Base-by-base conservation (phyloP, 805 yeast species). In the Millerago galiae region DNA sequence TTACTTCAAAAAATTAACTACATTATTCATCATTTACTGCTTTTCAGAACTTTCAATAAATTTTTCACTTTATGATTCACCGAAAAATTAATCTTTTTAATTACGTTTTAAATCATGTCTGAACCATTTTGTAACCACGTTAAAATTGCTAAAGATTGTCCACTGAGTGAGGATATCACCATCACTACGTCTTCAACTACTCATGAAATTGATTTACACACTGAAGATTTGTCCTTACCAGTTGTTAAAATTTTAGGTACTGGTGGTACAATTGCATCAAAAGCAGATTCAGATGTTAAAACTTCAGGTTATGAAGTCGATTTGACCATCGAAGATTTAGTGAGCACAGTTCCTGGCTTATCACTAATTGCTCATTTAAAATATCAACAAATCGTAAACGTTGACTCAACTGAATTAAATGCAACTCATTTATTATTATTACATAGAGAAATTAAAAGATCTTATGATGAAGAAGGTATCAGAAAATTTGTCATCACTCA, bases 401-500 rank as follows among this genome's bases (percentile, higher is more conserved):
- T 79, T 14, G 85, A 79, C 54, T 79, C 85, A 4, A 78, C 77
- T 51, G 82, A 79, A 48, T 67, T 80, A 14, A 70, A 75, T 33
- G 67, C 74, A 25, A 51, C 57, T 2, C 72, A 75, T 42, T 59
- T 80, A 32, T 53, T 70, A 43, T 55, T 63, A 30, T 65, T 80
- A 37, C 71, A 77, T 48, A 58, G 66, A 33, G 73, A 73, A 40
- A 66, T 79, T 15, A 60, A 67, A 18, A 66, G 66, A 33, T 72
- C 74, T 24, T 58, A 78, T 38, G 64, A 61, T 34, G 50, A 62
- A 8, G 59, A 52, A 35, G 60, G 62, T 21, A 74, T 71, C 47
- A 83, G 77, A 53, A 83, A 82, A 25, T 70, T 79, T 25, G 85
- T 80, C 28, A 73, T 80, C 30, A 80, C 85, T 2, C 87, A 80